phyloP scores from a whole-genome alignment of 23 red algal species.

The Gracilariopsis chorda region DNA sequence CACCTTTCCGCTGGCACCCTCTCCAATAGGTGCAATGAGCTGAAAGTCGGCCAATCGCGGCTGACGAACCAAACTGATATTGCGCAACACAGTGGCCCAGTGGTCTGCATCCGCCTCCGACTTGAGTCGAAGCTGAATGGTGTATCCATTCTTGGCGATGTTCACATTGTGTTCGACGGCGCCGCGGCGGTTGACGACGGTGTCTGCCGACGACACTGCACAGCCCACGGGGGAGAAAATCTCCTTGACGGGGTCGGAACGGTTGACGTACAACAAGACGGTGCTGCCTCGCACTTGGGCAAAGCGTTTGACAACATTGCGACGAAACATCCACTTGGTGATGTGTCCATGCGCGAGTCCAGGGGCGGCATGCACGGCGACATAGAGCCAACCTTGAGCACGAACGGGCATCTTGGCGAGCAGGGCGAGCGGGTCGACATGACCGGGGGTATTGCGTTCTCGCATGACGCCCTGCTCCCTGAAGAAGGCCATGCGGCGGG shows the following conservation, averaged over 20 bases:
- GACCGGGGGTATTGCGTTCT: conserved; percentile 15
- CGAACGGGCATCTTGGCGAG: conserved; percentile 54
- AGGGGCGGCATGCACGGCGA: conserved; percentile 54
- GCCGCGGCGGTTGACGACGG: conserved; percentile 45
- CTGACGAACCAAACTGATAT: conserved; percentile 41
- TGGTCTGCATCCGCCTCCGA: conserved; percentile 56
- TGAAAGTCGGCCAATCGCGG: conserved; percentile 81
- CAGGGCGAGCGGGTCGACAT: conserved; percentile 63
- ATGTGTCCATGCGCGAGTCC: conserved; percentile 55
- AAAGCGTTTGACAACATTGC: conserved; percentile 60
- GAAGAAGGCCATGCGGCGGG: conserved; percentile 38
- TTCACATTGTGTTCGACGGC: conserved; percentile 67
- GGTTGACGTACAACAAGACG: conserved; percentile 42
- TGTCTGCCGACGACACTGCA: conserved; percentile 58
- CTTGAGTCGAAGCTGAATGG: conserved; percentile 54
- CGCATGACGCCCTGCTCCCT: conserved; percentile 64
- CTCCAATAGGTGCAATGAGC: conserved; percentile 79
- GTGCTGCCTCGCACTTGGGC: conserved; percentile 34
- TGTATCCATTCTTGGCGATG: conserved; percentile 64
- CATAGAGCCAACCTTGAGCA: conserved; percentile 53
- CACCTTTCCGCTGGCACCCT: conserved; percentile 80
- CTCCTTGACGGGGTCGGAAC: conserved; percentile 41
- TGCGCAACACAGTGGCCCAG: conserved; percentile 50
- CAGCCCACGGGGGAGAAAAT: conserved; percentile 65
- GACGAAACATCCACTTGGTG: conserved; percentile 62